Percentiles rank a stretch among this genome's conserved stretches.
Evolutionary conservation across 1,139 yeast species (phyloP).

Genomic region (Taphrina pruni): DNA sequence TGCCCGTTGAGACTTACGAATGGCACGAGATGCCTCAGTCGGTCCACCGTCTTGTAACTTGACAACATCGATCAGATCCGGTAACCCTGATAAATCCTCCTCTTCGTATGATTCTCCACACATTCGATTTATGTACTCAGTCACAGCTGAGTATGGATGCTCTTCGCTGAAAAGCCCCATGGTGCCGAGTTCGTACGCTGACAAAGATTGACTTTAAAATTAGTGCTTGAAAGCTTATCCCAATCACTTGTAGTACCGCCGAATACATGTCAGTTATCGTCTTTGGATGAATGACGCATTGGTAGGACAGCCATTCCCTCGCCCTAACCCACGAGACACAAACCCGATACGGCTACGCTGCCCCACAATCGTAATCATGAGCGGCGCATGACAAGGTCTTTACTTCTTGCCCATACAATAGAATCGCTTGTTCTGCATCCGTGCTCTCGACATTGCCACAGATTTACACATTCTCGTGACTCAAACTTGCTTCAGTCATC

Average conservation of each 20-base stretch:
- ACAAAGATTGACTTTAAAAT: too few relatives aligned
- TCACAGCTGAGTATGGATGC: conserved; percentile 60
- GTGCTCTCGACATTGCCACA: background rate
- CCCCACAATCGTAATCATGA: conserved; percentile 5
- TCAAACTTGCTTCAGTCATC: background rate
- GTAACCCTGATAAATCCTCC: conserved; percentile 54
- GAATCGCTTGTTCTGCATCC: background rate
- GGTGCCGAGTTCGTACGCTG: background rate
- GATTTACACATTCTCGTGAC: background rate
- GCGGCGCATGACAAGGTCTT: conserved; percentile 3
- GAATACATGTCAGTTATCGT: background rate
- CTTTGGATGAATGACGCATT: background rate
- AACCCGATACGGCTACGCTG: background rate
- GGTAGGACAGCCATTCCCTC: background rate
- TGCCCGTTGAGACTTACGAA: conserved; percentile 12
- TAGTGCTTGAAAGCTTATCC: too few relatives aligned
- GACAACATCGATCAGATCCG: conserved; percentile 58
- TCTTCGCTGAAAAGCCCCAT: conserved; percentile 54
- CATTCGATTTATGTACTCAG: conserved; percentile 58
- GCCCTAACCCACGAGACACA: background rate
- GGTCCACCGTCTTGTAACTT: conserved; percentile 47
- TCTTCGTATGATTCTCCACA: conserved; percentile 54
- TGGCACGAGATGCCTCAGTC: conserved; percentile 37
- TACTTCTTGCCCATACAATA: background rate
- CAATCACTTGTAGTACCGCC: too few relatives aligned